phyloP scores from a whole-genome alignment of 352 stramenopile species.

The Globisporangium takayamanum region DNA sequence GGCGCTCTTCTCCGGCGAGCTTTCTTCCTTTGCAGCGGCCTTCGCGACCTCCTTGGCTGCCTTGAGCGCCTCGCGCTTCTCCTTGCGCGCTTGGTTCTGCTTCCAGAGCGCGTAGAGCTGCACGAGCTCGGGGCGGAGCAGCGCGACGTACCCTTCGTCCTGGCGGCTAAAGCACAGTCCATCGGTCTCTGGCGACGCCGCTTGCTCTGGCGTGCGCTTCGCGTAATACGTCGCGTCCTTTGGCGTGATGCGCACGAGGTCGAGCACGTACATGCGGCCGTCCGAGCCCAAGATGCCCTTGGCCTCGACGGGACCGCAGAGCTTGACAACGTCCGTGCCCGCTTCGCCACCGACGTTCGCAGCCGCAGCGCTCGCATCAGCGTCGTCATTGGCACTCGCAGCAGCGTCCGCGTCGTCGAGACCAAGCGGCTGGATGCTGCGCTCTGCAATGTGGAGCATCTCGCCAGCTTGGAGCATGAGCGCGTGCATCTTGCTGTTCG shows the following conservation, averaged over 20 bases:
- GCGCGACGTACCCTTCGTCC: conserved; percentile 84
- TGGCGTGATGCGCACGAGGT: conserved; percentile 92
- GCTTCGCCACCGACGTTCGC: conserved; percentile 37
- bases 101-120: conserved; percentile 88
- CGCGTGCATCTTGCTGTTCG: conserved; percentile 91
- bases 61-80: conserved; percentile 43
- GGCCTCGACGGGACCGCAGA: conserved; percentile 91
- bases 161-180: conserved; percentile 61
- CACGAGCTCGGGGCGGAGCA: conserved; percentile 92
- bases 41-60: conserved; percentile 43
- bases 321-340: conserved; percentile 44
- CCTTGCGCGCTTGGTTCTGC: conserved; percentile 73
- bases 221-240: conserved; percentile 93
- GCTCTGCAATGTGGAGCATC: conserved; percentile 87
- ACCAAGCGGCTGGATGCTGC: conserved; percentile 71
- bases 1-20: conserved; percentile 23
- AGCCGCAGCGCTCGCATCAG: conserved; percentile 22
- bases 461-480: conserved; percentile 79
- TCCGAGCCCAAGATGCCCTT: conserved; percentile 97
- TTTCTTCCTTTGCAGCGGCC: conserved; percentile 23
- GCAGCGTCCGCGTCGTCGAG: conserved; percentile 39
- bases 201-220: conserved; percentile 9
- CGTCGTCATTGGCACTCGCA: neutral
- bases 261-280: conserved; percentile 91
- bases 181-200: conserved; percentile 20